Conservation (phyloP, 257 asterid species). For the Solanum ahanhuiri region DNA sequence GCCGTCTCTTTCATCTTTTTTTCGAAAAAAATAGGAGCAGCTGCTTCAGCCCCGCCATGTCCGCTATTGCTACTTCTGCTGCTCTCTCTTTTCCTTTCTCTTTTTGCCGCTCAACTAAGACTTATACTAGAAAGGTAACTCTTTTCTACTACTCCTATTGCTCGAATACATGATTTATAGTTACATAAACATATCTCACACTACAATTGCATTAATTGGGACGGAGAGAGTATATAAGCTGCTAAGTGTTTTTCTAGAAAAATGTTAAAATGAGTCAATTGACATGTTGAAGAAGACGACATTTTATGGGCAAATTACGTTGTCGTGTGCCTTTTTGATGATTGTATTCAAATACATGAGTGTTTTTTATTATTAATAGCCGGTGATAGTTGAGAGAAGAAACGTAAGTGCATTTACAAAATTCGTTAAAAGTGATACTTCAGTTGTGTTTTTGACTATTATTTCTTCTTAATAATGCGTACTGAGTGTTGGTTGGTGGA, state of each 20-base stretch:
- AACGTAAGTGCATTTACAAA: background rate
- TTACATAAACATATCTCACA: too few species aligned
- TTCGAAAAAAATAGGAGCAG: background rate
- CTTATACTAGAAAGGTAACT: conserved; percentile 43
- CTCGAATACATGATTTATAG: too few species aligned
- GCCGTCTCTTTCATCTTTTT: background rate
- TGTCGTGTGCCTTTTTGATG: background rate
- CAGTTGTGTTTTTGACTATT: background rate
- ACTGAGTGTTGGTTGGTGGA: background rate
- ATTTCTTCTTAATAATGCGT: too few species aligned
- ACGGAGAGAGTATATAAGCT: background rate
- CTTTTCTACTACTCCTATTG: background rate
- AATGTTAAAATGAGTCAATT: background rate
- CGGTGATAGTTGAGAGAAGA: background rate
- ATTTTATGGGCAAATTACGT: background rate
- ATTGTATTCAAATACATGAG: too few species aligned
- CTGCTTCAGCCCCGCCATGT: conserved; percentile 28
- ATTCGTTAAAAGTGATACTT: background rate
- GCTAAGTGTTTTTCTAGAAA: background rate
- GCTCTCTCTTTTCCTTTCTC: conserved; percentile 75
- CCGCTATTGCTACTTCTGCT: conserved; percentile 81
- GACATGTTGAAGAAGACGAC: background rate
- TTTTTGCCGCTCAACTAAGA: conserved; percentile 37
- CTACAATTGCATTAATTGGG: background rate
- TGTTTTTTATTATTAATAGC: too few species aligned